phyloP scores from a whole-genome alignment of 441 rosid genomes.

The Biscutella laevigata region DNA sequence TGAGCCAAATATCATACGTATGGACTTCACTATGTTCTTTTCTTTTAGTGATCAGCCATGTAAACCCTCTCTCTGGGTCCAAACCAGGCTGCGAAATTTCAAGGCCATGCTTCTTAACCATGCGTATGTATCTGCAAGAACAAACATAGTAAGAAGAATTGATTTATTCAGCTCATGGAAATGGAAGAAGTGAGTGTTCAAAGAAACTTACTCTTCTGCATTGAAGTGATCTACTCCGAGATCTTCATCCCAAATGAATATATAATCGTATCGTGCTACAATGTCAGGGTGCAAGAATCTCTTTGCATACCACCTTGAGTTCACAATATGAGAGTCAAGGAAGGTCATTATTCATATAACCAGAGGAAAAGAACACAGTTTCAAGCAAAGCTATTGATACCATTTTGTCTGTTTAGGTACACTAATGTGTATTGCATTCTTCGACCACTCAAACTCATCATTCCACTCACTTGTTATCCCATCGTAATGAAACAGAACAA shows the following conservation, averaged over 20 bases:
- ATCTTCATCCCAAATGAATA: slow-evolving; percentile 98
- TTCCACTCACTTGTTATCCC: slow-evolving; percentile 84
- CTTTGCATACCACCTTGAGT: slow-evolving; percentile 95
- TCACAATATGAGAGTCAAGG: not conserved
- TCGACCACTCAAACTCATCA: slow-evolving; percentile 96
- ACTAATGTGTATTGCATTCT: slow-evolving; percentile 82
- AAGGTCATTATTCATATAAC: not conserved
- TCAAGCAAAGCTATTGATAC: slow-evolving; percentile 20
- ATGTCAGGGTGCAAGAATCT: slow-evolving; percentile 97
- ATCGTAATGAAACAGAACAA: slow-evolving; percentile 91
- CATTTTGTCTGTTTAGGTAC: slow-evolving; percentile 80
- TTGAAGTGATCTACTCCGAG: slow-evolving; percentile 85
- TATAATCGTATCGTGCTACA: slow-evolving; percentile 86
- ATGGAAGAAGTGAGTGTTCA: not conserved
- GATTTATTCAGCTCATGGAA: not conserved
- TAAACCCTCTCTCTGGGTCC: slow-evolving; percentile 72
- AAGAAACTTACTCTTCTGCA: slow-evolving; percentile 68
- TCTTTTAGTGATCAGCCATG: slow-evolving; percentile 97
- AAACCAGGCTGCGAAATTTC: slow-evolving; percentile 96
- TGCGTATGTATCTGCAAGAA: slow-evolving; percentile 52
- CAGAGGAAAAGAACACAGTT: not conserved
- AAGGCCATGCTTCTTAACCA: slow-evolving; percentile 77
- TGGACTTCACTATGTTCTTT: slow-evolving; percentile 83
- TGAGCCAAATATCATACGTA: slow-evolving; percentile 44
- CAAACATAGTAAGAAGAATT: not conserved